Evolutionary conservation across 306 rosid species (phyloP), one percentile per base, ranked within the genome.

Genomic region (Rubus parviflorus): DNA sequence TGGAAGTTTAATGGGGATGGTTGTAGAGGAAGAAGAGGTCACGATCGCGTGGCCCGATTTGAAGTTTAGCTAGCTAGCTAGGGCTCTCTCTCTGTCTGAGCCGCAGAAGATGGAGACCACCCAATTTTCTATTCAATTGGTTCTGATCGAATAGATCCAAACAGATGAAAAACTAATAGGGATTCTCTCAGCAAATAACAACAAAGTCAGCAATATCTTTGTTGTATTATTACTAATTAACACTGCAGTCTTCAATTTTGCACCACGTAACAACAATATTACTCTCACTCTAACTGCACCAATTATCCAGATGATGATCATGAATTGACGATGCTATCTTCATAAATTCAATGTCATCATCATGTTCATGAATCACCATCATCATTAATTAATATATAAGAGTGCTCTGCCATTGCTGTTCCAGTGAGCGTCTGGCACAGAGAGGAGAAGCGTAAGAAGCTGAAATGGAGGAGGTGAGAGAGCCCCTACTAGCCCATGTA

Each of bases 401-500:
- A 9, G 53, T 6, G 65, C 35, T 57, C 49, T 37, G 48, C 20
- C 61, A 70, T 47, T 46, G 62, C 42, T 78, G 54, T 56, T 63
- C 79, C 35, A 30, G 35, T 30, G 35, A 30, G 2, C 2, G 35
- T 30, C 35, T 30, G 35, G 64, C 25, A 14, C 78, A 62, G 70
- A 45, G 38, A 51, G 43, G 8, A 7, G 4, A 48, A 30, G 30
- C 17, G n/a, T 19, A 13, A 14, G 22, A 52, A 56, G n/a, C 60
- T 37, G 60, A 51, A 5, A 19, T 20, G 43, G 3, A 35, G 61
- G 79, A 49, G 74, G 47, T 22, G 81, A 72, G 69, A 30, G 87
- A 90, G 46, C 79, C 87, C 25, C 63, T 62, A 38, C 57, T 80
- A 5, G 53, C 70, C 8, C 81, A 62, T 45, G 74, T 10, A 78